Base-by-base conservation (phyloP, 1,284 basidiomycete species). In the Testicularia cyperi region DNA sequence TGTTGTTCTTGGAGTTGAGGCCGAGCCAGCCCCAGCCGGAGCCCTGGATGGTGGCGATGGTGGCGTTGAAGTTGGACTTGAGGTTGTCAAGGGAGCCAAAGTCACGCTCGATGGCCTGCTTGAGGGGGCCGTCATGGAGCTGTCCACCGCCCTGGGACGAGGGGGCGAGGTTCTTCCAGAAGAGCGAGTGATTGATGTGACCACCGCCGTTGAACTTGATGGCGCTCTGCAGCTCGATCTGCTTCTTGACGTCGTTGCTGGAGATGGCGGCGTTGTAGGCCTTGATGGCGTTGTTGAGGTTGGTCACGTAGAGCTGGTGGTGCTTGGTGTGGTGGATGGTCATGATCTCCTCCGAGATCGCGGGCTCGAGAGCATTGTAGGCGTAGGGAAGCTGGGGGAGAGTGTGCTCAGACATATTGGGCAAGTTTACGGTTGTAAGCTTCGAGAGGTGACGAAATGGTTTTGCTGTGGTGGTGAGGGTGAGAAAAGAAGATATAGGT, bases 281-380 rank as follows among this genome's bases (percentile, higher is more conserved):
- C 75, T 89, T 86, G 79, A 96, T 92, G 27, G 92, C 90, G 19
- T 90, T 84, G 65, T 75, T 74, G 28, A 70, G 68, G 57, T 68
- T 65, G 57, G 56, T 70, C 36, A 68, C 65, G 65, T 75, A 74
- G 38, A 70, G 60, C 62, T 75, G 88, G 79, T 97, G 94, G 78
- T 98, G 94, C 82, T 92, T 94, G 68, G 85, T 84, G 82, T 98
- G 92, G 79, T 98, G 94, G 55, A 97, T 83, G 51, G 67, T 68
- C 65, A 70, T 68, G 58, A 71, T 71, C 79, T 89, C 81, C 71
- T 81, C 78, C 20, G 83, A 86, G 80, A 92, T 90, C 78, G 84
- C 83, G 28, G 90, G 89, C 81, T 91, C 88, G 72, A 92, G 87
- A 40, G 80, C 88, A 80, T 94, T 84, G 80, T 96, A 96, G 22